These are phyloP conservation scores for Colletotrichum sp. DNA, from an alignment of 2,329 filamentous ascomycete species.

Conservation along the genomic window DNA sequence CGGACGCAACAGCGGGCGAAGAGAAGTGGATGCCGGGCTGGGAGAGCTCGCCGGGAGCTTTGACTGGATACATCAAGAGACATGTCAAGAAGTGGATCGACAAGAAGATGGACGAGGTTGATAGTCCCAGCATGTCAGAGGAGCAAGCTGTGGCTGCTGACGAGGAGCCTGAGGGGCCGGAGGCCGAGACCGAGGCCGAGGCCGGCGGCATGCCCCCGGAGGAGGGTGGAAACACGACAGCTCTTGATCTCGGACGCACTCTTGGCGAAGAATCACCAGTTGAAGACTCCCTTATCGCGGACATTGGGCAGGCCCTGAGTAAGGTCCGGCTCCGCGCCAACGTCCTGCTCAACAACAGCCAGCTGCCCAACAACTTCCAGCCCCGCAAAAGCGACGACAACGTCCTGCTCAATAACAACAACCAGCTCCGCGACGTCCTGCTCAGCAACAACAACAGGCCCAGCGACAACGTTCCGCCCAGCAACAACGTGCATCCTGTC, in stretches of 20 bases:
- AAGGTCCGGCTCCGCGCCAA: too few species aligned
- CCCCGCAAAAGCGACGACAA: too few species aligned
- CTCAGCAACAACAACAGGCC: too few species aligned
- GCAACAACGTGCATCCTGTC: not conserved
- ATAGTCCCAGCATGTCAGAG: not conserved
- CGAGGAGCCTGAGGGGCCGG: not conserved
- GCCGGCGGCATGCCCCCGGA: not conserved
- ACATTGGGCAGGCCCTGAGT: not conserved
- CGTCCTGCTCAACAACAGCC: too few species aligned
- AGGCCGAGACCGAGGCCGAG: not conserved
- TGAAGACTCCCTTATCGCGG: not conserved
- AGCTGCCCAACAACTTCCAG: too few species aligned
- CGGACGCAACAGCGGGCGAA: not conserved
- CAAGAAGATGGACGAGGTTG: not conserved
- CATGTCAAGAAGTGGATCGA: not conserved
- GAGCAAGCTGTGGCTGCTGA: not conserved
- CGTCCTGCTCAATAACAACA: too few species aligned
- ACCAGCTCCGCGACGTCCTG: too few species aligned
- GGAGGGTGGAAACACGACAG: not conserved
- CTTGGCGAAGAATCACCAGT: not conserved
- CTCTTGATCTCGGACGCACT: not conserved
- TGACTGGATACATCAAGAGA: not conserved
- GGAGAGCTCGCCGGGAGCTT: not conserved
- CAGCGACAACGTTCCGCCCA: not conserved
- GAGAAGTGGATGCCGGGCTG: not conserved